phyloP scores from a whole-genome alignment of 345 rosid species.

The Linum usitatissimum region DNA sequence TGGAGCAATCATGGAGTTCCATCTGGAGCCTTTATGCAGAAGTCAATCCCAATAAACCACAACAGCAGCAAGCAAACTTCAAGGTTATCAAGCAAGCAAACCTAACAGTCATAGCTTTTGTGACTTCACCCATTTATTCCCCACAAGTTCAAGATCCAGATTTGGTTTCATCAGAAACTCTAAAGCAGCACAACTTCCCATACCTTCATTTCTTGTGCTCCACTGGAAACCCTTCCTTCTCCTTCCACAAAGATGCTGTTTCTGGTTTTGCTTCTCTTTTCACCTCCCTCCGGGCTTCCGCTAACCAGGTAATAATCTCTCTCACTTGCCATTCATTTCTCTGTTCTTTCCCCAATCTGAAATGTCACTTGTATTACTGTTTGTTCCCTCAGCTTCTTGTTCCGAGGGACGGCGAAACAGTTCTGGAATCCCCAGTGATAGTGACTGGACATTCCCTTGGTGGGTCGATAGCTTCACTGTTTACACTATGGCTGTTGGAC shows the following conservation, averaged over 20 bases:
- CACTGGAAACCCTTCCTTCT: constrained; percentile 21
- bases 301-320: constrained; percentile 22
- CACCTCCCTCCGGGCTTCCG: constrained; percentile 16
- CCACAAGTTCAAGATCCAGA: constrained; percentile 6
- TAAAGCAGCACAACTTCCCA: constrained; percentile 5
- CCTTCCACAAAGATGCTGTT: constrained; percentile 28
- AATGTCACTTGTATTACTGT: neutral
- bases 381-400: constrained; percentile 12
- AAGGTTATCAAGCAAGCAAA: constrained; percentile 7
- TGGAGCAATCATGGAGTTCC: constrained; percentile 28
- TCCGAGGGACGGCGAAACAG: neutral
- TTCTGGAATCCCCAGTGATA: constrained; percentile 20
- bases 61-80: constrained; percentile 11
- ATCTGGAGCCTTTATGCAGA: constrained; percentile 19
- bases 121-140: constrained; percentile 16
- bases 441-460: constrained; percentile 49
- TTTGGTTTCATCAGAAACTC: constrained; percentile 23
- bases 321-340: neutral
- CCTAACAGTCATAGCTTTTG: constrained; percentile 31
- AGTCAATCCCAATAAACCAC: constrained; percentile 5
- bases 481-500: constrained; percentile 50
- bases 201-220: constrained; percentile 37
- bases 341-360: neutral
- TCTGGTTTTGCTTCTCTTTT: constrained; percentile 24
- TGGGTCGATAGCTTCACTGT: constrained; percentile 65